Percentiles rank a stretch among this genome's conserved stretches.
These are phyloP conservation scores for Cydonia oblonga DNA, from an alignment of 331 rosid species.

Conservation along the genomic window DNA sequence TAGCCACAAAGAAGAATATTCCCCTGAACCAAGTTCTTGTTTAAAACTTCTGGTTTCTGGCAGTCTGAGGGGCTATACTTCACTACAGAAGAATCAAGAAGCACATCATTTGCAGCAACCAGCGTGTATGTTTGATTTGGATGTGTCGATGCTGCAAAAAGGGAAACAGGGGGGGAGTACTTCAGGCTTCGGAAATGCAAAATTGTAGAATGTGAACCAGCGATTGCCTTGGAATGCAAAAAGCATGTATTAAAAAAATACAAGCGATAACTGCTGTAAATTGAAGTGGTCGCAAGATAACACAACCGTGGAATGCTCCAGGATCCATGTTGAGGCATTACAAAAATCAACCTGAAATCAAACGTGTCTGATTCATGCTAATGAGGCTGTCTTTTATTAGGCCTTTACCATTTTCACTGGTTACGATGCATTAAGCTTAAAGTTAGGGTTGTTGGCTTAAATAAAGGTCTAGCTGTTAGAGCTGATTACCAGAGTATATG, in stretches of 20 bases:
- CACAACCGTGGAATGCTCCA: neutral
- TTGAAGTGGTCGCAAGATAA: neutral
- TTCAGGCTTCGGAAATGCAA: constrained; percentile 11
- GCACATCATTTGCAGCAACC: constrained; percentile 88
- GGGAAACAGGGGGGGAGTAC: constrained; percentile 3
- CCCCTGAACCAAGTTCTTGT: constrained; percentile 78
- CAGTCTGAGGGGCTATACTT: constrained; percentile 89
- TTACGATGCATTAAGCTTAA: neutral
- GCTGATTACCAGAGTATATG: neutral
- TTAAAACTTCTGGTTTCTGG: constrained; percentile 85
- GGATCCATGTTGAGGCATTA: neutral
- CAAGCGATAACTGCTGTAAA: neutral
- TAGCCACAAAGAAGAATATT: constrained; percentile 96
- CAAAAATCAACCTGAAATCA: neutral
- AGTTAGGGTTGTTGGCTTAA: neutral
- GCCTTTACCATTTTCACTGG: neutral
- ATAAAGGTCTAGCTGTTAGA: neutral
- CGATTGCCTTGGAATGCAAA: neutral
- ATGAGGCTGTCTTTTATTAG: neutral
- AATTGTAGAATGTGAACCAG: neutral
- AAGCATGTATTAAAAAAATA: neutral
- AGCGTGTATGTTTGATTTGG: constrained; percentile 61
- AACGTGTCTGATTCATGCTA: neutral
- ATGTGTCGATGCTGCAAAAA: constrained; percentile 68
- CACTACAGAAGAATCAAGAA: constrained; percentile 79